Percentiles rank a stretch among this genome's conserved stretches.
Conservation (phyloP, 441 rosid species). For the Hura crepitans region DNA sequence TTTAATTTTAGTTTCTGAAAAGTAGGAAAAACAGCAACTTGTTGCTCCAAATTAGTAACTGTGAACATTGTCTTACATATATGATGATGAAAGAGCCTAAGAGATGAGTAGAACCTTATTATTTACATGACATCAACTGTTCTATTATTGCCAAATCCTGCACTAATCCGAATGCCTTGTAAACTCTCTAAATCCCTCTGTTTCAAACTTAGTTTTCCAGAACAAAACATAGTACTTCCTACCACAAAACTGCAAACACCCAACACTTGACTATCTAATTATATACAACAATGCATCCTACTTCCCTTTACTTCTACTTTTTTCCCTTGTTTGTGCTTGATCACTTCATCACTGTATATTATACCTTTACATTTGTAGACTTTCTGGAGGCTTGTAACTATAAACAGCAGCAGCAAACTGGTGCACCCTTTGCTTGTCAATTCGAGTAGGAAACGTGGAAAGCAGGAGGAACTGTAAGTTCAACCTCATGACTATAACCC, state of each 20-base stretch:
- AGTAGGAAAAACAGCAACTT: no score
- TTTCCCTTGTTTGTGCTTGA: constrained; percentile 55
- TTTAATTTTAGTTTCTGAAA: no score
- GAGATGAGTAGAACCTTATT: not conserved
- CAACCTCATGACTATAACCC: constrained; percentile 88
- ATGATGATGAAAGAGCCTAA: not conserved
- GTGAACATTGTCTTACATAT: not conserved
- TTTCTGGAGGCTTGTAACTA: constrained; percentile 59
- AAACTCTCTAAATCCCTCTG: not conserved
- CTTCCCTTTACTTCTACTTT: constrained; percentile 46
- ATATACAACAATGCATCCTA: no score
- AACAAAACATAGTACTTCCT: not conserved
- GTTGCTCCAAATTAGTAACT: not conserved
- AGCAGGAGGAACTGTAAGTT: constrained; percentile 74
- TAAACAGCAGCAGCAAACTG: constrained; percentile 79
- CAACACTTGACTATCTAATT: not conserved
- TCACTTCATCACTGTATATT: constrained; percentile 47
- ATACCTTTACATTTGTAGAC: constrained; percentile 56
- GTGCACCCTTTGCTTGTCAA: constrained; percentile 77
- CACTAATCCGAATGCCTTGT: not conserved
- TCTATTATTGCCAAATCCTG: not conserved
- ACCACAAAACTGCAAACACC: not conserved
- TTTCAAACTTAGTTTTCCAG: not conserved
- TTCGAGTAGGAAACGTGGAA: constrained; percentile 78
- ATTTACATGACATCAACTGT: not conserved